These are phyloP conservation scores for Clavariopsis aquatica DNA, from an alignment of 495 filamentous ascomycete genomes.

Conservation along the genomic window DNA sequence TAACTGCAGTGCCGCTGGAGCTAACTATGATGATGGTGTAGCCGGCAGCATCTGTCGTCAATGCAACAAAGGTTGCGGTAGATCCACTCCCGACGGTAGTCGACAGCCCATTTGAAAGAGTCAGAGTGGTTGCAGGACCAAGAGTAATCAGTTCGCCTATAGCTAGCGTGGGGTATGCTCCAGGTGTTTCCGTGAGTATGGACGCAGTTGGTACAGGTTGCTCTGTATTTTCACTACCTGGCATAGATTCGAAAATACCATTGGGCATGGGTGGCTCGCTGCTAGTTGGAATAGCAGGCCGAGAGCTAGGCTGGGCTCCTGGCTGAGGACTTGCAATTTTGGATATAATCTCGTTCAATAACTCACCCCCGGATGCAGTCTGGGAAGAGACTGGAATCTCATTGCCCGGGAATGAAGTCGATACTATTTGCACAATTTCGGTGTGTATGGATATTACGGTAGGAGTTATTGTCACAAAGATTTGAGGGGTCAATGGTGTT, in stretches of 20 bases:
- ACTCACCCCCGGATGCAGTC: not conserved
- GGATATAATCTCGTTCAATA: conserved; percentile 17
- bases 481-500: not conserved
- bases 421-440: conserved; percentile 1
- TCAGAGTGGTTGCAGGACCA: conserved; percentile 1
- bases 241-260: not conserved
- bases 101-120: conserved; percentile 27
- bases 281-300: not conserved
- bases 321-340: conserved; percentile 2
- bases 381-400: not conserved
- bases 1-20: conserved; percentile 26
- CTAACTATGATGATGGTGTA: conserved; percentile 25
- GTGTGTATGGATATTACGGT: conserved; percentile 13
- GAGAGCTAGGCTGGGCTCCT: conserved; percentile 1
- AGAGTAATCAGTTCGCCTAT: conserved; percentile 17
- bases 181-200: not conserved
- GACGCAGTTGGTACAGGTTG: not conserved
- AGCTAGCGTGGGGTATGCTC: not conserved
- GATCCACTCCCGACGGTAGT: conserved; percentile 17
- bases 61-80: conserved; percentile 3
- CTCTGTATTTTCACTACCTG: conserved; percentile 2
- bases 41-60: conserved; percentile 14
- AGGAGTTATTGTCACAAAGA: conserved; percentile 2
- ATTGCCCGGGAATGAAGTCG: not conserved
- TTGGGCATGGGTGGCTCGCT: not conserved